Conservation (phyloP, 2,329 filamentous ascomycete species). For the Aspergillus sp. region DNA sequence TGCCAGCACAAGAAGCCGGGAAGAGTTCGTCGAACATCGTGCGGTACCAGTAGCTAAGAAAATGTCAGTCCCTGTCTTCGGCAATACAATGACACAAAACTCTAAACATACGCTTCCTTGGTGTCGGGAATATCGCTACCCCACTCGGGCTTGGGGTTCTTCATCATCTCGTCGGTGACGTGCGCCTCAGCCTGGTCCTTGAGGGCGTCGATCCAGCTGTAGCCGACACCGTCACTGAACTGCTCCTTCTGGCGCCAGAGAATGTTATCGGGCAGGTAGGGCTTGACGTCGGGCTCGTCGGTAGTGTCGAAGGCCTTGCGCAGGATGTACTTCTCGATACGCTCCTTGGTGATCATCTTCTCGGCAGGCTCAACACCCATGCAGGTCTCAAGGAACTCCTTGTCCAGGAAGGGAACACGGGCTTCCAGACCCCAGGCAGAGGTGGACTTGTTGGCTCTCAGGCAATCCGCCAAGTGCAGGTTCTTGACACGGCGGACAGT, state of each 20-base stretch:
- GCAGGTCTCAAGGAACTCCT: constrained; percentile 86
- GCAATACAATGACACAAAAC: background rate
- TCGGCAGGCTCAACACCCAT: constrained; percentile 95
- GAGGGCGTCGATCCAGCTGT: constrained; percentile 97
- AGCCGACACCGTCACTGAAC: constrained; percentile 97
- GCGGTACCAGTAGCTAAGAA: constrained; percentile 85
- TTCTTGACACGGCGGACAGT: constrained; percentile 94
- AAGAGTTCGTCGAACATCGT: constrained; percentile 99
- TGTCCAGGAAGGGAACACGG: constrained; percentile 96
- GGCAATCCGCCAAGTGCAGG: constrained; percentile 91
- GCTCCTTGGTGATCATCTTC: constrained; percentile 90
- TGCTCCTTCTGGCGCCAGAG: constrained; percentile 99
- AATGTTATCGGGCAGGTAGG: constrained; percentile 95
- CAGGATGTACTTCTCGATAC: constrained; percentile 96
- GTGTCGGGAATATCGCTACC: constrained; percentile 87
- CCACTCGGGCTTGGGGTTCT: constrained; percentile 97
- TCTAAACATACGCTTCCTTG: constrained; percentile 78
- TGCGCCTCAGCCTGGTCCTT: constrained; percentile 91
- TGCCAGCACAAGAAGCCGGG: constrained; percentile 84
- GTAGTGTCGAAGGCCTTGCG: constrained; percentile 95
- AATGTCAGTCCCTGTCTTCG: constrained; percentile 19
- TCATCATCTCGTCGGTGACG: constrained; percentile 96
- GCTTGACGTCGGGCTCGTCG: constrained; percentile 74
- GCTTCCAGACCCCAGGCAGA: constrained; percentile 98
- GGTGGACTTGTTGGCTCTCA: constrained; percentile 98